Evolutionary conservation across 495 filamentous ascomycete species (phyloP), one percentile per base, ranked within the genome.

Genomic region (Aspergillus nanangensis): DNA sequence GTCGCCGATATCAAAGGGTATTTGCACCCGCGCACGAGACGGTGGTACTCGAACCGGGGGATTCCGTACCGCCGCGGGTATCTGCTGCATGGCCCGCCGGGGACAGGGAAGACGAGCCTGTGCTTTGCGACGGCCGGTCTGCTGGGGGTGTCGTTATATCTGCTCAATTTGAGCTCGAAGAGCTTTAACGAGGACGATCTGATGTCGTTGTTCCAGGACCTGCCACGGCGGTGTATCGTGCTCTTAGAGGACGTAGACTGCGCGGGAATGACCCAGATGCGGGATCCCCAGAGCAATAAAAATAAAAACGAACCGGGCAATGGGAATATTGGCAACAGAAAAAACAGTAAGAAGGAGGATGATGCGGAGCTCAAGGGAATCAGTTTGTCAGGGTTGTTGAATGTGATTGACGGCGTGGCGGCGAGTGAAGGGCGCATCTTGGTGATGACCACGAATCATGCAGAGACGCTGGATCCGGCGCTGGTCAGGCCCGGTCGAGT

Each of bases 1-100:
- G 63, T 94, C 25, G 63, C 72, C 13, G 92, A 96, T 61, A 87
- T 95, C 60, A 89, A 90, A 62, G 90, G 95, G 54, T 96, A 92
- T 54, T 68, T 96, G 5, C 82, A 89, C 45, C 83, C 86, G 0
- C 69, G 74, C 2, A 90, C 84, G 2, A 70, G 82, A 5, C 67
- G 72, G 11, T 95, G 89, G 90, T 93, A 93, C 51, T 80, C 84
- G 0, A 81, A 82, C 38, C 75, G 87, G 0, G 89, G 73, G 2
- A 76, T 78, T 27, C 71, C 71, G 0, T 75, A 76, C 48, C 62
- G 72, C 0, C 67, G 69, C 11, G 72, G 72, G 1, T 75, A 75
- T 37, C 58, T 77, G 5, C 57, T 77, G 0, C 63, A 76, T 43
- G 70, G 73, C 0, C 73, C 70, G 1, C 73, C 73, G 0, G 71